Evolutionary conservation across 2,329 filamentous ascomycete genomes (phyloP), one percentile per base, ranked within the genome.

Genomic region (Allantophomopsis lycopodina): DNA sequence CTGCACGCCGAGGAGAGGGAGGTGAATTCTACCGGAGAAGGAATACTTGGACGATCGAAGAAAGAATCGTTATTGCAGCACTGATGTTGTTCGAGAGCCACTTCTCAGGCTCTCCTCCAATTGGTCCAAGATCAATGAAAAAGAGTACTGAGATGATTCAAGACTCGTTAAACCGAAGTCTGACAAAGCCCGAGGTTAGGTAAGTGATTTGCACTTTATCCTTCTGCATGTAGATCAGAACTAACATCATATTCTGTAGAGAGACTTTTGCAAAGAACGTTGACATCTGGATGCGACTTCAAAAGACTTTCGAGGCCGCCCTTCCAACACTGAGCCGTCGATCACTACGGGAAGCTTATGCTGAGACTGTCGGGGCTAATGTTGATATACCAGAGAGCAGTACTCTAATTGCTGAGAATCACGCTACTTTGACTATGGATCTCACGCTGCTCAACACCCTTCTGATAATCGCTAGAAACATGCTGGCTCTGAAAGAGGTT

Each of bases 391-490:
- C 73, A 30, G 75, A 80, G 55, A 76, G 72, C 54, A 76, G 73
- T 1, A 65, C 68, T 13, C 59, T 79, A 31, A 78, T 80, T 43
- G 65, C 77, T 30, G 73, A 73, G 57, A 76, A 80, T 53, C 73
- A 77, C 50, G 64, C 62, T 5, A 62, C 64, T 18, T 64, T 80
- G 42, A 74, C 76, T 50, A 73, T 78, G 43, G 75, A 79, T 42
- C 57, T 80, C 41, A 69, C 72, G 39, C 69, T 74, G 42, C 61
- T 80, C 39, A 79, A 78, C 61, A 79, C 77, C 58, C 60, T 80
- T 42, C 73, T 80, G 70, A 73, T 79, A 44, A 76, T 80, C 50
- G 73, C 74, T 1, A 61, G 76, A 37, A 80, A 80, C 46, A 61
- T 80, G 44, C 63, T 80, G 17, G 76, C 79, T 21, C 77, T 76